A percentile compares a stretch with the other conserved stretches of the same genome.
Conservation (phyloP, 1,284 basidiomycete genomes). For the Irpex lacteus region DNA sequence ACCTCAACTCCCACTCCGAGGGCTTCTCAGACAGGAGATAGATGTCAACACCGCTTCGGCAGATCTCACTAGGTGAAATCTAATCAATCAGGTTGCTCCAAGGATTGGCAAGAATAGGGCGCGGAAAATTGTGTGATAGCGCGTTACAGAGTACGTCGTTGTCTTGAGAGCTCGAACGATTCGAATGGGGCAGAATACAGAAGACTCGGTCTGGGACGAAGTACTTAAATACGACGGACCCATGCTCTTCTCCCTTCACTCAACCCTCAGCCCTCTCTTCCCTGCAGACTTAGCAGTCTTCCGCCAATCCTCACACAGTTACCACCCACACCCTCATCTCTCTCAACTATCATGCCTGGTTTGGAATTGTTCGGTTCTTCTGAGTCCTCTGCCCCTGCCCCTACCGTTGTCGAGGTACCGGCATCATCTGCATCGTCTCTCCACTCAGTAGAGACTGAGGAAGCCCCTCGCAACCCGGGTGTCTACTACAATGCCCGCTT, state of each 20-base stretch:
- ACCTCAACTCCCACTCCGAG: background rate
- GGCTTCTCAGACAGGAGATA: background rate
- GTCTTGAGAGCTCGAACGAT: background rate
- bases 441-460: slow-evolving; percentile 9
- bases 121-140: background rate
- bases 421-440: slow-evolving; percentile 3
- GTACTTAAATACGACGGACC: background rate
- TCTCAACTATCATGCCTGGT: slow-evolving; percentile 36
- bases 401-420: slow-evolving; percentile 16
- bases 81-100: background rate
- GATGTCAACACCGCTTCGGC: background rate
- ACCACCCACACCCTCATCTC: slow-evolving; percentile 9
- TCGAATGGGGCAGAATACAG: background rate
- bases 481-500: slow-evolving; percentile 57
- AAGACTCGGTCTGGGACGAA: background rate
- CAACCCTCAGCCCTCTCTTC: background rate
- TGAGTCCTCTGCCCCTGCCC: slow-evolving; percentile 20
- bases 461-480: slow-evolving; percentile 15
- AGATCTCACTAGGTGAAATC: background rate
- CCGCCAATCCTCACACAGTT: slow-evolving; percentile 5
- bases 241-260: background rate
- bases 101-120: background rate
- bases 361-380: slow-evolving; percentile 37
- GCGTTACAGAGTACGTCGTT: background rate
- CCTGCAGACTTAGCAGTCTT: background rate